A percentile compares a stretch with the other conserved stretches of the same genome.
phyloP scores from a whole-genome alignment of 345 rosid genomes.

The Salix arbutifolia region DNA sequence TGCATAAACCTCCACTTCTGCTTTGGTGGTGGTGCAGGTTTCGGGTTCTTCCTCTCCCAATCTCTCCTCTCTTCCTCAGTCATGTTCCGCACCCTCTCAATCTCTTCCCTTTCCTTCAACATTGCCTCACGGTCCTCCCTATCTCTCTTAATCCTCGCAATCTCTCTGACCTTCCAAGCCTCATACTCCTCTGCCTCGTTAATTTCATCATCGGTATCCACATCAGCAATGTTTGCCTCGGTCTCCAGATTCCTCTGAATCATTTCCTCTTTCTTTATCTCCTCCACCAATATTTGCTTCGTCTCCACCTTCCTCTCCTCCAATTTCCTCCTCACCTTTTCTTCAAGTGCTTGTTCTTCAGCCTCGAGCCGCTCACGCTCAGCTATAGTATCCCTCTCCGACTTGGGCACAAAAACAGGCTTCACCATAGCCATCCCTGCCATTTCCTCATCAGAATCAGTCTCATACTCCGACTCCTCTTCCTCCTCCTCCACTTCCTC shows the following conservation, averaged over 20 bases:
- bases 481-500: slow-evolving; percentile 54
- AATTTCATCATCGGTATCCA: slow-evolving; percentile 73
- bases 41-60: slow-evolving; percentile 77
- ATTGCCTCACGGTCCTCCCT: slow-evolving; percentile 63
- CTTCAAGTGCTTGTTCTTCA: slow-evolving; percentile 59
- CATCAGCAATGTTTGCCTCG: slow-evolving; percentile 61
- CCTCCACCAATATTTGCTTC: slow-evolving; percentile 62
- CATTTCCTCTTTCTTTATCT: slow-evolving; percentile 58
- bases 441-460: slow-evolving; percentile 65
- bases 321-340: slow-evolving; percentile 52
- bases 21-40: slow-evolving; percentile 46
- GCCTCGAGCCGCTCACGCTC: slow-evolving; percentile 68
- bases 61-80: slow-evolving; percentile 82
- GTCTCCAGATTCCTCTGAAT: slow-evolving; percentile 56
- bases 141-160: slow-evolving; percentile 66
- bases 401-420: slow-evolving; percentile 64
- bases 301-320: slow-evolving; percentile 60
- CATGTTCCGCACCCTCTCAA: slow-evolving; percentile 72
- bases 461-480: slow-evolving; percentile 68
- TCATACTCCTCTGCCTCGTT: slow-evolving; percentile 79
- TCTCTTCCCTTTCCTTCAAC: slow-evolving; percentile 69
- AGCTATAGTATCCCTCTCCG: slow-evolving; percentile 67
- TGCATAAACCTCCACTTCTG: slow-evolving; percentile 80
- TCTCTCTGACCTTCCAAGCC: slow-evolving; percentile 82
- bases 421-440: slow-evolving; percentile 57